Percentiles rank a stretch among this genome's conserved stretches.
Evolutionary conservation across 1,139 yeast genomes (phyloP).

Genomic region (Yamadazyma triangularis): DNA sequence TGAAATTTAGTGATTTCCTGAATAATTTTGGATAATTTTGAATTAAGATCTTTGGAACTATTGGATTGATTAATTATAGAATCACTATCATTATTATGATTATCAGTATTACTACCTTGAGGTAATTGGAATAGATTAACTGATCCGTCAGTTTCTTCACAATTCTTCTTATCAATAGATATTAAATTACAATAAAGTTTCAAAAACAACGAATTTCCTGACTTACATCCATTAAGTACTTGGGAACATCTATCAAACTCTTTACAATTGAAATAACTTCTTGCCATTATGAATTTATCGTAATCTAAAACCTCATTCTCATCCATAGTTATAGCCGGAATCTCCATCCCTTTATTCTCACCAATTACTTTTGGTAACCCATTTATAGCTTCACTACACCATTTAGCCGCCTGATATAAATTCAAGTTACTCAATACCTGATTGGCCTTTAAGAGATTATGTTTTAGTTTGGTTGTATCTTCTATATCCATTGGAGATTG

Average conservation of each 20-base stretch:
- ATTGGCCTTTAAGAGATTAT: conserved; percentile 9
- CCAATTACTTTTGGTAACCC: conserved; percentile 30
- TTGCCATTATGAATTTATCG: conserved; percentile 53
- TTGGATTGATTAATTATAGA: conserved; percentile 7
- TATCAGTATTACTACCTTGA: conserved; percentile 1
- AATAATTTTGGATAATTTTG: conserved; percentile 38
- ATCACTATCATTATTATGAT: conserved; percentile 2
- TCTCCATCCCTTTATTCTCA: not conserved
- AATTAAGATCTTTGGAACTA: conserved; percentile 18
- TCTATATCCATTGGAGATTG: not conserved
- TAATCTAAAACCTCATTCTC: conserved; percentile 28
- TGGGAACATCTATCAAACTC: conserved; percentile 81
- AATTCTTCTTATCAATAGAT: conserved; percentile 68
- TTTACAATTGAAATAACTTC: conserved; percentile 72
- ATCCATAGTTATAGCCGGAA: not conserved
- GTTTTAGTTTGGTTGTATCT: conserved; percentile 14
- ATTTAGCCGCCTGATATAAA: conserved; percentile 67
- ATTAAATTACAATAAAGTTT: conserved; percentile 65
- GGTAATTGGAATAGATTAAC: conserved; percentile 25
- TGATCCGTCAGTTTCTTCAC: conserved; percentile 69
- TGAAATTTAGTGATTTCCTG: conserved; percentile 33
- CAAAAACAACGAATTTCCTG: conserved; percentile 59
- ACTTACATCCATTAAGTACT: conserved; percentile 47
- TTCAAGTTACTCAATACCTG: conserved; percentile 36
- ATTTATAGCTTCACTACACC: conserved; percentile 78